Conservation (phyloP, 2,329 filamentous ascomycete species). For the Ophiosphaerella narmari region DNA sequence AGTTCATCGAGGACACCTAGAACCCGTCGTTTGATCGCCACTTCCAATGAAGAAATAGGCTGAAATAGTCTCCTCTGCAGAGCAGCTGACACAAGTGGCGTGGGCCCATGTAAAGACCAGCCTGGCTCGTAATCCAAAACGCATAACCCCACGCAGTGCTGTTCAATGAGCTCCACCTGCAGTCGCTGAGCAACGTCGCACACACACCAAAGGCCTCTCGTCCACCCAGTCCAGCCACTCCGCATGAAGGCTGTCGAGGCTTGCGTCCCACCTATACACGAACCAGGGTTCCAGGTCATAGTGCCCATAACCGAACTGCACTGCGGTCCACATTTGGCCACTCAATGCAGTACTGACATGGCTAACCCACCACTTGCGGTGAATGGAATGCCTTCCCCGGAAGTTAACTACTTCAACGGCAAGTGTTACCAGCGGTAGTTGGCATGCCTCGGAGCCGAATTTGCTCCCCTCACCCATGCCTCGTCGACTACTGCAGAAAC, state of each 20-base stretch:
- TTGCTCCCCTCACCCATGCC: background rate
- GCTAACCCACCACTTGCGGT: background rate
- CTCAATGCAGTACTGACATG: background rate
- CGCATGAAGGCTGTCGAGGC: background rate
- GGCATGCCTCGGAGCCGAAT: background rate
- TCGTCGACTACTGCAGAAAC: background rate
- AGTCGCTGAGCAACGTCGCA: slow-evolving; percentile 1
- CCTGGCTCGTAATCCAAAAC: background rate
- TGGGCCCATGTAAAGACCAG: background rate
- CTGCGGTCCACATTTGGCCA: background rate
- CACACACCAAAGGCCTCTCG: background rate
- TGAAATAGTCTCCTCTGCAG: background rate
- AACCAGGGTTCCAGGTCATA: background rate
- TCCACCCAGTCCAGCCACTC: background rate
- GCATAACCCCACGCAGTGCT: background rate
- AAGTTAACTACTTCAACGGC: background rate
- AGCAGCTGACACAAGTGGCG: background rate
- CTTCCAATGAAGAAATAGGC: background rate
- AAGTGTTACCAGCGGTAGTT: background rate
- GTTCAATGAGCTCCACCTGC: background rate
- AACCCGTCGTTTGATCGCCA: background rate
- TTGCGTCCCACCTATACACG: background rate
- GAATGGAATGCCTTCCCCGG: background rate
- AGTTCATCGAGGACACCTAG: background rate
- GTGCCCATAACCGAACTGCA: background rate